Evolutionary conservation across 1,284 basidiomycete genomes (phyloP).

Genomic region (Grifola frondosa): DNA sequence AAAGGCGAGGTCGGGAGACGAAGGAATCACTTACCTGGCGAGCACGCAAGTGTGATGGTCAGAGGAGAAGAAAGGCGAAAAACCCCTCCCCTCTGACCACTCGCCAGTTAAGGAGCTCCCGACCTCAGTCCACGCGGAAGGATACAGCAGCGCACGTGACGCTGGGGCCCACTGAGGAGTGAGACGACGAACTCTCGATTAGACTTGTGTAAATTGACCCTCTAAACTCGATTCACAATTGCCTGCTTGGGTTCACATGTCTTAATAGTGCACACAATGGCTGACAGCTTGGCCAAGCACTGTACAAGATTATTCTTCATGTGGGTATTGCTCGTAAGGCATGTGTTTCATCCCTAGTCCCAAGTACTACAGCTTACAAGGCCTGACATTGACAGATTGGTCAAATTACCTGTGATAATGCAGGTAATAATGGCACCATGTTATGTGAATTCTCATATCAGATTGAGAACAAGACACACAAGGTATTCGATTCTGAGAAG

Average conservation of each 20-base stretch:
- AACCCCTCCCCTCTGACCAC: too few species aligned
- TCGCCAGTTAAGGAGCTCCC: too few species aligned
- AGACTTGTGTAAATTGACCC: too few species aligned
- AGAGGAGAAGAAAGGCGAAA: too few species aligned
- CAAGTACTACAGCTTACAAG: not conserved
- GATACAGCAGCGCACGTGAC: too few species aligned
- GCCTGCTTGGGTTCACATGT: constrained; percentile 12
- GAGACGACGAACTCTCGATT: too few species aligned
- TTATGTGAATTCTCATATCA: constrained; percentile 1
- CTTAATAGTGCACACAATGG: constrained; percentile 13
- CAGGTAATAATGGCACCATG: constrained; percentile 2
- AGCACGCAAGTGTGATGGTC: too few species aligned
- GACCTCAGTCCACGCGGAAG: too few species aligned
- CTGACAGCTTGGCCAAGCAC: constrained; percentile 11
- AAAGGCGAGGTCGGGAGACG: too few species aligned
- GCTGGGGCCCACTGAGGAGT: too few species aligned
- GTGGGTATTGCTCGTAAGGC: constrained; percentile 13
- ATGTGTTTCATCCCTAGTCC: not conserved
- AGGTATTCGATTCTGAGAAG: not conserved
- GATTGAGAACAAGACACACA: not conserved
- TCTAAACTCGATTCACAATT: too few species aligned
- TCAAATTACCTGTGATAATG: constrained; percentile 6
- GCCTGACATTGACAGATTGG: not conserved
- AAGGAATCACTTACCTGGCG: too few species aligned
- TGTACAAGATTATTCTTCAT: constrained; percentile 8